Evolutionary conservation across 768 basidiomycete genomes (phyloP).

Genomic region (Myochromella boudieri): DNA sequence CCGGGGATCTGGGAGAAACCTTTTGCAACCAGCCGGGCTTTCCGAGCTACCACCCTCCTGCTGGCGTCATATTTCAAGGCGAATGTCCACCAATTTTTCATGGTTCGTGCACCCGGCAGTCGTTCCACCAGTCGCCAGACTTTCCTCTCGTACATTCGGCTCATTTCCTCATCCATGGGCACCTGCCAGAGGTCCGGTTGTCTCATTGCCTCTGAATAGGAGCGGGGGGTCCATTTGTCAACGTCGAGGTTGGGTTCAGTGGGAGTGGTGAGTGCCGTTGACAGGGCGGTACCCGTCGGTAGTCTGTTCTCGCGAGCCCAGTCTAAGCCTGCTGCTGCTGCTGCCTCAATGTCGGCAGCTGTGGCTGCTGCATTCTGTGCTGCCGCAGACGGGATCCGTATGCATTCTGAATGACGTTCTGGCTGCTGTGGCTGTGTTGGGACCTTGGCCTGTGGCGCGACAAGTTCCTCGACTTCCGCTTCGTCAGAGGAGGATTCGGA

Average conservation of each 20-base stretch:
- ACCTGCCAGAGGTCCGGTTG: background rate
- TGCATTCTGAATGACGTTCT: background rate
- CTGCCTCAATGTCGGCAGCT: background rate
- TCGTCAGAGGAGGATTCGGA: too few species aligned
- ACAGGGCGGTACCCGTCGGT: background rate
- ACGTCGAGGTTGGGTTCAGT: background rate
- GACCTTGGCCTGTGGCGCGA: too few species aligned
- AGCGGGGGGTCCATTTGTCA: constrained; percentile 2
- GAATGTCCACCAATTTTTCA: background rate
- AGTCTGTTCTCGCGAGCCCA: background rate
- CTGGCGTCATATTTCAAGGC: background rate
- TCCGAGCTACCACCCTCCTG: background rate
- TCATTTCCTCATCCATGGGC: constrained; percentile 3
- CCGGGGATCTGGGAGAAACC: constrained; percentile 19
- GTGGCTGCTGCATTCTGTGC: too few species aligned
- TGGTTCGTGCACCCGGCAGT: background rate
- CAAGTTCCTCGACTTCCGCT: too few species aligned
- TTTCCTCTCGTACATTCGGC: background rate
- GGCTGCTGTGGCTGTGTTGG: too few species aligned
- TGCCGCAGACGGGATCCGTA: background rate
- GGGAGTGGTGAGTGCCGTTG: background rate
- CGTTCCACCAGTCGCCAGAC: constrained; percentile 4
- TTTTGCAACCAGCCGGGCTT: background rate
- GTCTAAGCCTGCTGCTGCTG: background rate
- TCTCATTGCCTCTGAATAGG: background rate